Evolutionary conservation across 2,329 filamentous ascomycete species (phyloP).

Genomic region (Ophiostoma triangulosporum): DNA sequence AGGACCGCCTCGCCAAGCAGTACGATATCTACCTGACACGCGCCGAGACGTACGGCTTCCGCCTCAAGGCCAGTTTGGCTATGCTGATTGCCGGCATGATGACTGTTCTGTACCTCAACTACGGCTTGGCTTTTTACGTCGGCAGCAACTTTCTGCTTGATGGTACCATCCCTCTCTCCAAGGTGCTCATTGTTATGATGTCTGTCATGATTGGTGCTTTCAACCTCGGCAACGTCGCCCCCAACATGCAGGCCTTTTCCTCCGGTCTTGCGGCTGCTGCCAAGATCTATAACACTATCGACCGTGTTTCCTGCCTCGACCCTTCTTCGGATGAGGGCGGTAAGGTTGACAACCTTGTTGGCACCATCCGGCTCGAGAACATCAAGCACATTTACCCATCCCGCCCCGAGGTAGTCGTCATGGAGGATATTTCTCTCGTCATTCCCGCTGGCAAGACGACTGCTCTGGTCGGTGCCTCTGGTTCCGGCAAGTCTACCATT

Average conservation of each 20-base stretch:
- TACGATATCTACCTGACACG: conserved; percentile 64
- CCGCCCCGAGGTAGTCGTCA: conserved; percentile 76
- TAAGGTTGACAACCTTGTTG: conserved; percentile 58
- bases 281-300: conserved; percentile 92
- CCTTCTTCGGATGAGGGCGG: conserved; percentile 57
- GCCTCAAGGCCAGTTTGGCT: conserved; percentile 57
- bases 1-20: conserved; percentile 76
- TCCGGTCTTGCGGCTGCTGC: conserved; percentile 69
- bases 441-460: conserved; percentile 87
- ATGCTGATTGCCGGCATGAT: conserved; percentile 78
- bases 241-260: conserved; percentile 76
- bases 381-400: conserved; percentile 93
- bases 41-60: conserved; percentile 65
- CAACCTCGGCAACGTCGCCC: conserved; percentile 73
- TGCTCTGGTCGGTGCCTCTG: conserved; percentile 84
- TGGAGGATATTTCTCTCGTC: conserved; percentile 65
- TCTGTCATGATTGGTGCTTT: conserved; percentile 89
- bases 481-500: conserved; percentile 89
- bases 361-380: conserved; percentile 65
- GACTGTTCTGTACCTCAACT: conserved; percentile 72
- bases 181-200: conserved; percentile 76
- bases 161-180: conserved; percentile 50
- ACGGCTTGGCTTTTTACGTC: conserved; percentile 80
- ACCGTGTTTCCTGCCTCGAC: conserved; percentile 74
- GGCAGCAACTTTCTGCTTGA: conserved; percentile 61